Evolutionary conservation across 495 filamentous ascomycete genomes (phyloP).

Genomic region (Talaromyces borbonicus): DNA sequence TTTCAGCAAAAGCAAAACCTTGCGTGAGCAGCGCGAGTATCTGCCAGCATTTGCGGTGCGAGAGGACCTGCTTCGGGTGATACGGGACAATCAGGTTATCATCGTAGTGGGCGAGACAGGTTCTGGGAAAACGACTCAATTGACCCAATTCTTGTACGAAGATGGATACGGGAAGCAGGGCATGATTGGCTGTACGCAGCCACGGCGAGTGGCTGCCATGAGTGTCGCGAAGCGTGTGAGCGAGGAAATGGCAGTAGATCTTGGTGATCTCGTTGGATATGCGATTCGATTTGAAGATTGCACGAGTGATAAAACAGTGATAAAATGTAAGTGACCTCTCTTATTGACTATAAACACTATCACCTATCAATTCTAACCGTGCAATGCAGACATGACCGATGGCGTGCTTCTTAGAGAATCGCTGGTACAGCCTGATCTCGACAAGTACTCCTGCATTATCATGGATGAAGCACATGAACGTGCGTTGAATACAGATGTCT

Average conservation of each 20-base stretch:
- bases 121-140: slow-evolving; percentile 92
- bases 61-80: slow-evolving; percentile 88
- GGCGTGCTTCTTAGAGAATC: slow-evolving; percentile 92
- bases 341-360: not conserved
- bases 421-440: slow-evolving; percentile 81
- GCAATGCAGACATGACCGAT: slow-evolving; percentile 79
- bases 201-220: slow-evolving; percentile 94
- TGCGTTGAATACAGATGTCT: slow-evolving; percentile 90
- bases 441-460: slow-evolving; percentile 96
- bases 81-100: slow-evolving; percentile 93
- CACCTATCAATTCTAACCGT: slow-evolving; percentile 14
- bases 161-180: slow-evolving; percentile 81
- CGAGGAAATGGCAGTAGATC: slow-evolving; percentile 97
- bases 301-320: slow-evolving; percentile 84
- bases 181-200: slow-evolving; percentile 93
- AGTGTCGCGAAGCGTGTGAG: slow-evolving; percentile 97
- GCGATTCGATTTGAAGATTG: slow-evolving; percentile 99
- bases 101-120: slow-evolving; percentile 96
- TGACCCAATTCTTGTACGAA: slow-evolving; percentile 91
- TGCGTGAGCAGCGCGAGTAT: slow-evolving; percentile 87
- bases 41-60: slow-evolving; percentile 94
- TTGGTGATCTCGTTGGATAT: slow-evolving; percentile 86
- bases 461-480: slow-evolving; percentile 99
- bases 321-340: slow-evolving; percentile 59
- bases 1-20: slow-evolving; percentile 85